Conservation (phyloP, 2,329 filamentous ascomycete species). For the Phoma sp. region DNA sequence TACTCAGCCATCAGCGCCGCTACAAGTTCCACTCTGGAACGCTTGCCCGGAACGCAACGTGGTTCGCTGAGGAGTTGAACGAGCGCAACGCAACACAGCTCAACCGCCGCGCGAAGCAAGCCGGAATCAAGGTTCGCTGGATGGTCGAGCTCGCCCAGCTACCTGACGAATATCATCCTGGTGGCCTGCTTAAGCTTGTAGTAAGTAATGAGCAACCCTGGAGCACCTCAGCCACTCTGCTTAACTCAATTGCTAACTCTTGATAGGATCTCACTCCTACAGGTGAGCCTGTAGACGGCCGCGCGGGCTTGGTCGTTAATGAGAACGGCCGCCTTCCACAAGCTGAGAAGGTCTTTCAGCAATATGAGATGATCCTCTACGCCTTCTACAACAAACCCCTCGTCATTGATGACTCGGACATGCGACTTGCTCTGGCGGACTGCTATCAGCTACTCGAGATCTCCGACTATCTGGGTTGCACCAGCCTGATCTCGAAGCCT, state of each 20-base stretch:
- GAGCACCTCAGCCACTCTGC: background rate
- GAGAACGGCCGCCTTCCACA: slow-evolving; percentile 45
- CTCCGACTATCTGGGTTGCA: slow-evolving; percentile 55
- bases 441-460: slow-evolving; percentile 52
- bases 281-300: slow-evolving; percentile 34
- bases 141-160: slow-evolving; percentile 41
- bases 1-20: slow-evolving; percentile 35
- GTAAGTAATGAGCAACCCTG: slow-evolving; percentile 20
- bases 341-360: slow-evolving; percentile 30
- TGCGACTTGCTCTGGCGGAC: slow-evolving; percentile 49
- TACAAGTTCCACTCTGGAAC: slow-evolving; percentile 46
- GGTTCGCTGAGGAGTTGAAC: slow-evolving; percentile 40
- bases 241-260: background rate
- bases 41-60: slow-evolving; percentile 39
- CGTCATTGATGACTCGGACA: slow-evolving; percentile 48
- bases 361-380: slow-evolving; percentile 55
- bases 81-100: slow-evolving; percentile 38
- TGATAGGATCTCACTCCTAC: slow-evolving; percentile 43
- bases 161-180: slow-evolving; percentile 25
- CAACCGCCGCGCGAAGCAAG: slow-evolving; percentile 27
- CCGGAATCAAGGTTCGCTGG: slow-evolving; percentile 38
- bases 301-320: slow-evolving; percentile 34
- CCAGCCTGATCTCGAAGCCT: slow-evolving; percentile 50
- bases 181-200: slow-evolving; percentile 33
- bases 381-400: slow-evolving; percentile 55